Conservation (phyloP, 148 eudicot species). For the Rhododendron griersonianum region DNA sequence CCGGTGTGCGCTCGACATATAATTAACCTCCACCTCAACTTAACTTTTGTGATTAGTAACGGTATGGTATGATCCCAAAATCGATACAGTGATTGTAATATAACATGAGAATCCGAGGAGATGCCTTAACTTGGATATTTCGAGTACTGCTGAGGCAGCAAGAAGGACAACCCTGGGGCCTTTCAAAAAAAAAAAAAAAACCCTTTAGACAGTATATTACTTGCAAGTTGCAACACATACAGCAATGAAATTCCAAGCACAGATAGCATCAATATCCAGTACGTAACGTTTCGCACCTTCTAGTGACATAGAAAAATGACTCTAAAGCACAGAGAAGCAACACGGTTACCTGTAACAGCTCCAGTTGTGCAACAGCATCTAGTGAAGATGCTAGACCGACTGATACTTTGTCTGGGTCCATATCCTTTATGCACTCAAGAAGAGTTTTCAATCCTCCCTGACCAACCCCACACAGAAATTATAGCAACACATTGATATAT, state of each 20-base stretch:
- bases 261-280: background rate
- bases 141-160: constrained; percentile 72
- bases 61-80: background rate
- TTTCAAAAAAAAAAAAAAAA: constrained; percentile 22
- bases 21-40: background rate
- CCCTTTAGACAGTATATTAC: constrained; percentile 8
- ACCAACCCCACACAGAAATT: constrained; percentile 1
- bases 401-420: constrained; percentile 88
- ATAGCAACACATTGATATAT: background rate
- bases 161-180: constrained; percentile 96
- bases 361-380: constrained; percentile 78
- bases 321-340: background rate
- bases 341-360: constrained; percentile 75
- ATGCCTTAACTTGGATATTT: constrained; percentile 73
- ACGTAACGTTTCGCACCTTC: background rate
- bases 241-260: constrained; percentile 10
- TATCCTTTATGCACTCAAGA: constrained; percentile 62
- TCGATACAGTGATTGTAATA: background rate
- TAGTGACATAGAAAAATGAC: background rate
- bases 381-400: constrained; percentile 74
- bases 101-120: constrained; percentile 4
- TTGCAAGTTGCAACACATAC: constrained; percentile 2
- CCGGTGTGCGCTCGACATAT: background rate
- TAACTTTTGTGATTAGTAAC: background rate
- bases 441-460: constrained; percentile 81